These are phyloP conservation scores for Lyophyllum shimeji DNA, from an alignment of 768 basidiomycete species.

Conservation along the genomic window DNA sequence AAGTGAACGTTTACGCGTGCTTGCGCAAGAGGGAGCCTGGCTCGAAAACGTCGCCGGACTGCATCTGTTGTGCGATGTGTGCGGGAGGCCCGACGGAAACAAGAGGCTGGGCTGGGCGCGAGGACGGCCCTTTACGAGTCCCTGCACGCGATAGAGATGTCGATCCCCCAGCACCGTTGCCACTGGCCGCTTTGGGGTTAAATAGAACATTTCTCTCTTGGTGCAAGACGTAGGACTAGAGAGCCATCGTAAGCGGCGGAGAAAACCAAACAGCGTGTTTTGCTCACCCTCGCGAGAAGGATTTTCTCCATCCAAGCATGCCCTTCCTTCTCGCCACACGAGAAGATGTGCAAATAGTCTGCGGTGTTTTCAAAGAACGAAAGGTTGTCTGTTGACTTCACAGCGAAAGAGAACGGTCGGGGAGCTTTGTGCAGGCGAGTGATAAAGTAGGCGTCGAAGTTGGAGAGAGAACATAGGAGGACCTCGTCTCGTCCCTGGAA, in stretches of 20 bases:
- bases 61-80: conserved; percentile 23
- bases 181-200: conserved; percentile 35
- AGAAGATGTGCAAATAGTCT: conserved; percentile 88
- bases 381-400: conserved; percentile 87
- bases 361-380: conserved; percentile 84
- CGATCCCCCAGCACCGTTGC: conserved; percentile 23
- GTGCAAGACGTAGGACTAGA: conserved; percentile 77
- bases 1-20: conserved; percentile 25
- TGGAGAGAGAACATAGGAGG: conserved; percentile 80
- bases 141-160: conserved; percentile 34
- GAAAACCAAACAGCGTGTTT: background rate
- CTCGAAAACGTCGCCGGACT: conserved; percentile 54
- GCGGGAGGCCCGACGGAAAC: conserved; percentile 41
- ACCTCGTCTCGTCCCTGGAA: conserved; percentile 80
- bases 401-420: conserved; percentile 79
- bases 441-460: conserved; percentile 85
- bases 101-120: conserved; percentile 24
- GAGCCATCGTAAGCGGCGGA: conserved; percentile 13
- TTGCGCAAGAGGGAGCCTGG: conserved; percentile 75
- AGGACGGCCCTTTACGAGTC: conserved; percentile 33
- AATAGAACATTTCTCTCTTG: conserved; percentile 77
- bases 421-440: conserved; percentile 80
- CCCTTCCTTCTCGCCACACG: conserved; percentile 72
- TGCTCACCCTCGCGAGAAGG: conserved; percentile 76
- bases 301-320: conserved; percentile 78